Evolutionary conservation across 169 alveolate genomes (phyloP).

Genomic region (Cardiosporidium cionae): DNA sequence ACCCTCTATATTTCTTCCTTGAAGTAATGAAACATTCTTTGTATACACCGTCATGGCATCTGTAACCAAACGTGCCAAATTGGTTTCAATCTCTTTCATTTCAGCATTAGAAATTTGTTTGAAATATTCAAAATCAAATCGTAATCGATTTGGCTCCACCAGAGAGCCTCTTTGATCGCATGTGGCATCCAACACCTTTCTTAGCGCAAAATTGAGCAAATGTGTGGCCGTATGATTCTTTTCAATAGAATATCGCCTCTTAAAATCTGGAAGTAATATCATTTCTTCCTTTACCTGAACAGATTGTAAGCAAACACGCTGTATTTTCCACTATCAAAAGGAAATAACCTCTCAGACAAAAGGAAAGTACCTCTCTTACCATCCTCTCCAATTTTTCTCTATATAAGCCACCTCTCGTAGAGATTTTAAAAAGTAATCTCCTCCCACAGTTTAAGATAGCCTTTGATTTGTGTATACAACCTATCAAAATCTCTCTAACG

Average conservation of each 20-base stretch:
- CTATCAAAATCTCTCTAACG: too few species aligned
- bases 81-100: slow-evolving; percentile 32
- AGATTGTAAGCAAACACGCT: not conserved
- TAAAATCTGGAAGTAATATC: slow-evolving; percentile 55
- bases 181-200: slow-evolving; percentile 55
- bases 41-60: slow-evolving; percentile 19
- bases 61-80: slow-evolving; percentile 6
- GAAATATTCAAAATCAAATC: slow-evolving; percentile 68
- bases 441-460: too few species aligned
- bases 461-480: too few species aligned
- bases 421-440: too few species aligned
- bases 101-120: slow-evolving; percentile 36
- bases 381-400: too few species aligned
- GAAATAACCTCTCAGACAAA: too few species aligned
- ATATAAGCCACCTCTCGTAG: too few species aligned
- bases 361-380: too few species aligned
- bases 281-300: slow-evolving; percentile 30
- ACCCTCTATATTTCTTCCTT: slow-evolving; percentile 40
- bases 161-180: slow-evolving; percentile 78
- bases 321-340: too few species aligned
- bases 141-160: slow-evolving; percentile 70
- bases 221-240: slow-evolving; percentile 88
- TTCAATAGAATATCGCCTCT: slow-evolving; percentile 71
- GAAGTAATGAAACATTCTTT: slow-evolving; percentile 26
- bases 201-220: slow-evolving; percentile 70